Evolutionary conservation across 2,329 filamentous ascomycete species (phyloP), one percentile per base, ranked within the genome.

Genomic region (Fusarium piperis): DNA sequence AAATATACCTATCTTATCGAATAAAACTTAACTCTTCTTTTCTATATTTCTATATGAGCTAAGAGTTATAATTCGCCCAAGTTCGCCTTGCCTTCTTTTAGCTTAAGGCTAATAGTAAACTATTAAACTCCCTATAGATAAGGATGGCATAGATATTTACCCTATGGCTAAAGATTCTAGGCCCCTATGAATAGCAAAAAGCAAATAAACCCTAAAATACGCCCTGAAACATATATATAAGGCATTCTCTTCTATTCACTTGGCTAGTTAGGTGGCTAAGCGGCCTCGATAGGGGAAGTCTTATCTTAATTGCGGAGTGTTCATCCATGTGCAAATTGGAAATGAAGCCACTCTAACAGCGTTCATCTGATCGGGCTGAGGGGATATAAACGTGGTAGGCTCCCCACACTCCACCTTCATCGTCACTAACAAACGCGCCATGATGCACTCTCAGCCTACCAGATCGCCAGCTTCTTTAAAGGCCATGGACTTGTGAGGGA

Each of bases 381-480:
- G n/a, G n/a, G n/a, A n/a, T n/a, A n/a, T n/a, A n/a, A n/a, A n/a
- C n/a, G n/a, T n/a, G n/a, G n/a, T n/a, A n/a, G n/a, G n/a, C n/a
- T n/a, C n/a, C n/a, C n/a, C n/a, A n/a, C n/a, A n/a, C n/a, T n/a
- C n/a, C n/a, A n/a, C n/a, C n/a, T n/a, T n/a, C n/a, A n/a, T n/a
- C n/a, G n/a, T n/a, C n/a, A n/a, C n/a, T n/a, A n/a, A n/a, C n/a
- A n/a, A n/a, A n/a, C n/a, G n/a, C n/a, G n/a, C n/a, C n/a, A 67
- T 55, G 59, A 63, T 23, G 35, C 13, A 32, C 35, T 72, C 13
- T 72, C 67, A 2, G 18, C 35, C 11, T 62, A 30, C 13, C 61
- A 72, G 39, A 72, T 70, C 36, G 41, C 53, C 35, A 32, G 41
- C 11, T 70, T 68, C 41, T 70, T 74, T 41, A 7, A 32, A n/a